These are phyloP conservation scores for Sanguinoderma infundibulare DNA, from an alignment of 1,284 basidiomycete genomes.

Conservation along the genomic window DNA sequence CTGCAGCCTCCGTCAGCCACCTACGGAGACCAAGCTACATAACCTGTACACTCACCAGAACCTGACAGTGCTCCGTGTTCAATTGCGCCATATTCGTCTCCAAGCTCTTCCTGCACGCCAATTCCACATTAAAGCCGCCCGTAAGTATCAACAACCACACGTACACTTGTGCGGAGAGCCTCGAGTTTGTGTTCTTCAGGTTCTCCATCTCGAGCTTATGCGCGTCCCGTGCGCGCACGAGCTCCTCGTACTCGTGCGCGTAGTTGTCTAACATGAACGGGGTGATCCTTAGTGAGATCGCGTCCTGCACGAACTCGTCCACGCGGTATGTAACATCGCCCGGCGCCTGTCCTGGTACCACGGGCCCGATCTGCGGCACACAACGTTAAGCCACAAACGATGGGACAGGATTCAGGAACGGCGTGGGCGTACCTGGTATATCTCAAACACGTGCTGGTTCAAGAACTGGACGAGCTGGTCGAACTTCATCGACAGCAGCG, in stretches of 20 bases:
- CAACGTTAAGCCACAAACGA: too few species aligned
- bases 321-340: slow-evolving; percentile 57
- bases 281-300: slow-evolving; percentile 82
- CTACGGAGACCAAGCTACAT: background rate
- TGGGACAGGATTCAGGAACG: too few species aligned
- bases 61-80: slow-evolving; percentile 79
- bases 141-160: background rate
- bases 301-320: slow-evolving; percentile 85
- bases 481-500: slow-evolving; percentile 80
- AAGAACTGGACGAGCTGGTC: slow-evolving; percentile 87
- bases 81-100: slow-evolving; percentile 80
- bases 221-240: slow-evolving; percentile 68
- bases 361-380: slow-evolving; percentile 33
- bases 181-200: slow-evolving; percentile 78
- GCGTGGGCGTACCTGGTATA: slow-evolving; percentile 69
- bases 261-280: slow-evolving; percentile 93
- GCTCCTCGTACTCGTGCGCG: slow-evolving; percentile 85
- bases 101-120: slow-evolving; percentile 66
- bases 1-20: slow-evolving; percentile 41
- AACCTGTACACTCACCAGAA: slow-evolving; percentile 54
- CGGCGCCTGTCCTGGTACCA: slow-evolving; percentile 29
- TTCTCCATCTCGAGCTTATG: slow-evolving; percentile 84
- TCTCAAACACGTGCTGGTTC: slow-evolving; percentile 83
- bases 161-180: slow-evolving; percentile 80
- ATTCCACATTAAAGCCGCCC: background rate